Conservation (phyloP, 1,284 basidiomycete genomes). For the Phlebopus sp. region DNA sequence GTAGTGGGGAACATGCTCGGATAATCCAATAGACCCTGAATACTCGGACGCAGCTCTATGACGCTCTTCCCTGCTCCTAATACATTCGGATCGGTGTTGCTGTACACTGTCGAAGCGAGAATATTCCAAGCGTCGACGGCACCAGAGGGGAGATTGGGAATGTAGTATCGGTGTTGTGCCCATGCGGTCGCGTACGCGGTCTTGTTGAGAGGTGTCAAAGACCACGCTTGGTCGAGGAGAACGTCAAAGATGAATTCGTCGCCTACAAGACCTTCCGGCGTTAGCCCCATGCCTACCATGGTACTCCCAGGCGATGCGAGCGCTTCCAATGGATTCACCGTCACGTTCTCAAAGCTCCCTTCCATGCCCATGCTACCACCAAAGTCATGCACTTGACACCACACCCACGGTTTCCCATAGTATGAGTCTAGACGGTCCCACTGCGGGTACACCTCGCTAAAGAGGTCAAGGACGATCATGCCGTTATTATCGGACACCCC, state of each 20-base stretch:
- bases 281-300: conserved; percentile 42
- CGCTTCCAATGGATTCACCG: conserved; percentile 32
- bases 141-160: conserved; percentile 24
- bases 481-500: conserved; percentile 36
- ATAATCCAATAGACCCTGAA: conserved; percentile 34
- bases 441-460: conserved; percentile 40
- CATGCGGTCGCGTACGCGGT: conserved; percentile 33
- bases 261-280: conserved; percentile 43
- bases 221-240: conserved; percentile 45
- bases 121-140: conserved; percentile 37
- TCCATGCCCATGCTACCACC: conserved; percentile 46
- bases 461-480: conserved; percentile 44
- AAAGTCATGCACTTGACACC: conserved; percentile 44
- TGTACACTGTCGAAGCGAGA: conserved; percentile 40
- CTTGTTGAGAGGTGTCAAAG: conserved; percentile 31
- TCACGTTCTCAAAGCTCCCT: conserved; percentile 38
- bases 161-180: conserved; percentile 37
- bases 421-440: conserved; percentile 41
- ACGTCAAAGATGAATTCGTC: conserved; percentile 45
- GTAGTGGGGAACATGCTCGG: conserved; percentile 34
- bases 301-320: conserved; percentile 27
- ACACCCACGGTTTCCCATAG: conserved; percentile 44
- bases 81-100: conserved; percentile 32
- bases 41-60: conserved; percentile 35
- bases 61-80: conserved; percentile 43